Evolutionary conservation across 768 basidiomycete genomes (phyloP), one percentile per base, ranked within the genome.

Genomic region (Cystobasidium tubakii): DNA sequence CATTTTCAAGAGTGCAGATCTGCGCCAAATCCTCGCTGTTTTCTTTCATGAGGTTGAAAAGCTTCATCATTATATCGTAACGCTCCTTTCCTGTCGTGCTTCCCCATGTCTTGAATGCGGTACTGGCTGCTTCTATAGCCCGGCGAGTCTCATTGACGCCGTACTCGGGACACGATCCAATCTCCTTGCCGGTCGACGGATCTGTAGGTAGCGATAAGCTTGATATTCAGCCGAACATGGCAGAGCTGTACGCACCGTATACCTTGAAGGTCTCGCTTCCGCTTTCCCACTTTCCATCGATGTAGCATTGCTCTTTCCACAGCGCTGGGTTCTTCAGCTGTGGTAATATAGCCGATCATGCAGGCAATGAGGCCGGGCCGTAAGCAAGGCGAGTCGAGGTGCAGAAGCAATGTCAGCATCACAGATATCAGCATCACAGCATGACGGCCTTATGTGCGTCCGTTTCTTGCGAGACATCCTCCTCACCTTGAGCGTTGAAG

Each of bases 1-100:
- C 96, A 79, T 99, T 99, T 83, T 99, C 96, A 74, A 93, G 82
- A 6, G 90, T 91, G 77, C 96, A 91, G 73, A 99, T 86, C 54
- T 89, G 86, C 1, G 87, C 87, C 43, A 99, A 84, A 80, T 99
- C 96, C 42, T 96, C 92, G 42, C 87, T 83, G 80, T 96, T 86
- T 78, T 91, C 87, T 77, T 86, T 84, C 89, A 95, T 89, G 67
- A 95, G 84, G 23, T 82, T 81, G 81, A 85, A 89, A 75, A 96
- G 85, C 77, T 91, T 92, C 81, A 87, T 82, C 64, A 98, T 84
- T 73, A 93, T 84, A 78, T 92, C 90, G 77, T 93, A 91, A 53
- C 82, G 42, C 66, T 91, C 90, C 84, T 91, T 93, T 27, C 90
- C 89, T 0, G 91, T 90, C 33, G 92, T 95, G 79, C 84, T 87